These are phyloP conservation scores for Gleditsia sinensis DNA, from an alignment of 306 rosid species.

Conservation along the genomic window DNA sequence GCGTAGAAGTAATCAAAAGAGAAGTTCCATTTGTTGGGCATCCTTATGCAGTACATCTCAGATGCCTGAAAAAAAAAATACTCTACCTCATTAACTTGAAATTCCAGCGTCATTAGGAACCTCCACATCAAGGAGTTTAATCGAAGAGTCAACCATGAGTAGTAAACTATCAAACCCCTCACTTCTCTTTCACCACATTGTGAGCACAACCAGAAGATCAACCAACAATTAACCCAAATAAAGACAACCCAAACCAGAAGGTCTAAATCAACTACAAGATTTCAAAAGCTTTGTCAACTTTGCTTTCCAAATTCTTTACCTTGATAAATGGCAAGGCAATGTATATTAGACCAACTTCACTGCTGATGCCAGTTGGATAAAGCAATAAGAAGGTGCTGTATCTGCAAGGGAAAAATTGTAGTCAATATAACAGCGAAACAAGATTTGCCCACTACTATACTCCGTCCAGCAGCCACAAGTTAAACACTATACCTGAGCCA, in stretches of 20 bases:
- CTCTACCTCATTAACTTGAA: slow-evolving; percentile 2
- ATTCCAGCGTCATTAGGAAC: slow-evolving; percentile 9
- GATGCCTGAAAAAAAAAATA: slow-evolving; percentile 58
- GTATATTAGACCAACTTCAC: slow-evolving; percentile 70
- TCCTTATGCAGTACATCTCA: slow-evolving; percentile 67
- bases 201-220: slow-evolving; percentile 8
- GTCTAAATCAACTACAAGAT: background rate
- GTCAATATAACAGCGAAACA: background rate
- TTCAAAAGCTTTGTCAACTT: background rate
- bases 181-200: background rate
- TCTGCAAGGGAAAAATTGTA: slow-evolving; percentile 40
- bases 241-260: background rate
- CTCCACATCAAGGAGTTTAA: slow-evolving; percentile 12
- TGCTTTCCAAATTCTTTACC: slow-evolving; percentile 41
- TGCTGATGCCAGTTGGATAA: slow-evolving; percentile 64
- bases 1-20: slow-evolving; percentile 68
- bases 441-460: background rate
- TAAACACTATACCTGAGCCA: slow-evolving; percentile 62
- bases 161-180: background rate
- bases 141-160: background rate
- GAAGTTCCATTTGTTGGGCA: slow-evolving; percentile 92
- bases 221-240: slow-evolving; percentile 3
- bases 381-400: slow-evolving; percentile 66
- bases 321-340: slow-evolving; percentile 60
- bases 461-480: background rate